A percentile compares a stretch with the other conserved stretches of the same genome.
Evolutionary conservation across 2,329 filamentous ascomycete species (phyloP).

Genomic region (Sporothrix inflata): DNA sequence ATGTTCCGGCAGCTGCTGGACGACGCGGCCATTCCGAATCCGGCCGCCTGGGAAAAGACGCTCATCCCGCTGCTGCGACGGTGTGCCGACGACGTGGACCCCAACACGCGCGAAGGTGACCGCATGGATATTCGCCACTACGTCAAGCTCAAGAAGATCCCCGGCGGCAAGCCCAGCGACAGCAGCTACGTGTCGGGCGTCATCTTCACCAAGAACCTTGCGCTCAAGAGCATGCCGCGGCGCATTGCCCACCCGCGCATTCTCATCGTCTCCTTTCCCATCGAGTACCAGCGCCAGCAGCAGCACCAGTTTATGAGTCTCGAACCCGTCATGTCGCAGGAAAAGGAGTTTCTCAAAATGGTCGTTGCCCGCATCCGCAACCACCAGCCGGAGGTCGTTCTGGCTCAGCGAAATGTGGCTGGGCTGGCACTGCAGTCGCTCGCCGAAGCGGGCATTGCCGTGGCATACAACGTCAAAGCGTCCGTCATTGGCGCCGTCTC

Average conservation of each 20-base stretch:
- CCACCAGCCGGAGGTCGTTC: constrained; percentile 78
- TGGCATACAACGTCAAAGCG: constrained; percentile 94
- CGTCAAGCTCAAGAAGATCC: constrained; percentile 95
- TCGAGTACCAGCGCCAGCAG: constrained; percentile 92
- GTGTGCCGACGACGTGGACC: constrained; percentile 92
- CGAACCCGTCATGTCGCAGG: constrained; percentile 94
- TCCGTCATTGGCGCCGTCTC: constrained; percentile 95
- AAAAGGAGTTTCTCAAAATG: constrained; percentile 89
- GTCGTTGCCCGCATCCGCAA: constrained; percentile 90
- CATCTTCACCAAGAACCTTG: constrained; percentile 96
- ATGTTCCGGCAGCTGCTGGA: constrained; percentile 81
- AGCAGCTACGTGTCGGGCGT: constrained; percentile 96
- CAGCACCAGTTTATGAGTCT: constrained; percentile 95
- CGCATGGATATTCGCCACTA: constrained; percentile 98
- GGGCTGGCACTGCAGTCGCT: constrained; percentile 88
- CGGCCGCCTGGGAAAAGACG: constrained; percentile 83
- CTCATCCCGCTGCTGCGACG: constrained; percentile 86
- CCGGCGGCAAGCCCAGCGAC: constrained; percentile 84
- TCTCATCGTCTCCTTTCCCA: constrained; percentile 88
- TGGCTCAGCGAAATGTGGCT: constrained; percentile 93
- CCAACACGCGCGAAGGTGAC: constrained; percentile 86
- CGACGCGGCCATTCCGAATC: constrained; percentile 73
- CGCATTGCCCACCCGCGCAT: constrained; percentile 83
- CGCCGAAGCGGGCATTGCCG: constrained; percentile 85
- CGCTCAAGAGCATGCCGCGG: constrained; percentile 93